Evolutionary conservation across 176 grass and related monocot genomes (phyloP), one percentile per base, ranked within the genome.

Genomic region (Oryza rufipogon): DNA sequence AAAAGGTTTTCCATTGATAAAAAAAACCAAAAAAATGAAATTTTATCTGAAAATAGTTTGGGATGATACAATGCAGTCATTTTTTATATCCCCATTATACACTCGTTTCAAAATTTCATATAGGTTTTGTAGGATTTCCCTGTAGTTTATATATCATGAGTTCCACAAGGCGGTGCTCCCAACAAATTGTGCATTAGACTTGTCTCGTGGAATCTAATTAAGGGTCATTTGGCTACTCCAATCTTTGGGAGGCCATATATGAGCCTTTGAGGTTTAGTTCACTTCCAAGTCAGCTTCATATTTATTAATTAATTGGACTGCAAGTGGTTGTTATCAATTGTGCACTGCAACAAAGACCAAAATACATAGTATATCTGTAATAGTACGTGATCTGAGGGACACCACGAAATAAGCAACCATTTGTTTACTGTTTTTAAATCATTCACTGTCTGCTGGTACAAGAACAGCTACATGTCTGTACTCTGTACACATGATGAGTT

Each of bases 381-480:
- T 61, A 22, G 56, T 61, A 54, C 73, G 34, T 56, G 67, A 56
- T 56, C 30, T 13, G 66, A 81, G 66, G 47, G 19, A 20, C 30
- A 81, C 47, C 30, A 39, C 17, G 79, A 56, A 20, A 54, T 39
- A 30, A 23, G 65, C 46, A 81, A 25, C 66, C 6, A 56, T 26
- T 81, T 70, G 32, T 56, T 38, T 70, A 56, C 64, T n/a, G 41
- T 68, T 12, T 51, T 17, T 7, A 47, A 11, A 68, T 17, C 45
- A 68, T 68, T 33, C 45, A n/a, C 42, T 81, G 79, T 81, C 66
- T 81, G 66, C 79, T 81, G 66, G 66, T 81, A 69, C 66, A 23
- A 54, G 44, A 33, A 81, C 78, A 81, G 12, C 30, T 22, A 39
- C 66, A 75, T 75, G 48, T 41, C 39, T 41, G 39, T 41, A 41